Evolutionary conservation across 2,329 filamentous ascomycete species (phyloP), one percentile per base, ranked within the genome.

Genomic region (Monascus ruber): DNA sequence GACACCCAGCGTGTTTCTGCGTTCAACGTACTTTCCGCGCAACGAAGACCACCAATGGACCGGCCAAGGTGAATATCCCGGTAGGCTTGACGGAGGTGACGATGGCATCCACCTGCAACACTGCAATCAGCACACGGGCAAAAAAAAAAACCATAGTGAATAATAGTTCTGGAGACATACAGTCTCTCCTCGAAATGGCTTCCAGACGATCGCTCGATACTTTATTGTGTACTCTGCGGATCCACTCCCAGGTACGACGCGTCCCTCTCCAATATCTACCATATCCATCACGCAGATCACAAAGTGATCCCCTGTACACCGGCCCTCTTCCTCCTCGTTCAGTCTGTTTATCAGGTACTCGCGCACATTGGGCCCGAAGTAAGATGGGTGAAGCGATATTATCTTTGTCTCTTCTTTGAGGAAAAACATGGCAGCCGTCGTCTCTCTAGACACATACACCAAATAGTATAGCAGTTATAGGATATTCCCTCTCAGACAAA

Each of bases 211-310:
- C 38, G 91, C 91, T 44, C 88, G 85, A 62, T 95, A 98, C 54
- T 84, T 80, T 35, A 98, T 87, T 0, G 85, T 94, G 60, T 95
- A 98, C 64, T 95, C 86, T 17, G 91, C 89, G 50, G 93, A 74
- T 6, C 88, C 91, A 45, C 83, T 94, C 6, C 89, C 85, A 3
- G 91, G 89, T 41, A 95, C 76, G 45, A 98, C 89, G 51, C 86
- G 82, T 8, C 88, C 88, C 57, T 94, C 87, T 10, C 86, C 93
- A 55, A 96, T 89, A 51, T 95, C 85, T 55, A 93, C 88, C 36
- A 88, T 85, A 63, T 95, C 88, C 78, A 98, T 89, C 55, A 98
- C 93, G 58, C 87, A 91, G 53, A 98, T 91, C 58, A 98, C 93
- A 65, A 91, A 96, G 71, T 94, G 95, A 60, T 85, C 86, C 42